These are phyloP conservation scores for Iris macrosiphon DNA, from an alignment of 106 monocot genomes.

Conservation along the genomic window DNA sequence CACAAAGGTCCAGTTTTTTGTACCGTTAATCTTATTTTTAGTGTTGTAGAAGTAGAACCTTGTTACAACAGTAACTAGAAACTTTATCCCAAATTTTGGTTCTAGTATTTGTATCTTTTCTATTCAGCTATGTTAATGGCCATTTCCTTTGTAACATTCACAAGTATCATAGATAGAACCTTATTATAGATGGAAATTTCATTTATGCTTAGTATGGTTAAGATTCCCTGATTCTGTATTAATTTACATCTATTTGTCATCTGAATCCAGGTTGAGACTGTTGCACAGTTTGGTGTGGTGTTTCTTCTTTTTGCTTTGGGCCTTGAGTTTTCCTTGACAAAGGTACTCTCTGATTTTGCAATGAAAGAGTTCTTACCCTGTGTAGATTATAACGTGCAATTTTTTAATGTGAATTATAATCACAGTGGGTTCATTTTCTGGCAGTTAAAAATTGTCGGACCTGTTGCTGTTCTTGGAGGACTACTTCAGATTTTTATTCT, in stretches of 20 bases:
- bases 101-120: too few relatives aligned
- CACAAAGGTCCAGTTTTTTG: too few relatives aligned
- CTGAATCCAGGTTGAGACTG: constrained; percentile 81
- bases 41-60: too few relatives aligned
- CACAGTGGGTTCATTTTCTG: constrained; percentile 1
- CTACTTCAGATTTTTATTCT: constrained; percentile 86
- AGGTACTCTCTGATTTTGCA: constrained; percentile 39
- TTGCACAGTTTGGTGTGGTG: constrained; percentile 94
- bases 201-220: too few relatives aligned
- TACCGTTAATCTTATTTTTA: too few relatives aligned
- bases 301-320: constrained; percentile 96
- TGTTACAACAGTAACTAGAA: too few relatives aligned
- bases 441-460: constrained; percentile 84
- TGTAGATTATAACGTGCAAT: not conserved
- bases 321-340: constrained; percentile 90
- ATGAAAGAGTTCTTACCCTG: not conserved
- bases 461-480: constrained; percentile 97
- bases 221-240: too few relatives aligned
- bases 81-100: too few relatives aligned
- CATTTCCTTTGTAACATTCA: too few relatives aligned
- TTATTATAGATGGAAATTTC: too few relatives aligned
- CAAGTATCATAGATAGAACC: too few relatives aligned
- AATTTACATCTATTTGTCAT: not conserved
- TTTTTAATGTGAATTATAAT: not conserved
- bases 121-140: too few relatives aligned